Percentiles rank a stretch among this genome's conserved stretches.
These are phyloP conservation scores for Starmerella sp. DNA, from an alignment of 805 yeast genomes.

Conservation along the genomic window DNA sequence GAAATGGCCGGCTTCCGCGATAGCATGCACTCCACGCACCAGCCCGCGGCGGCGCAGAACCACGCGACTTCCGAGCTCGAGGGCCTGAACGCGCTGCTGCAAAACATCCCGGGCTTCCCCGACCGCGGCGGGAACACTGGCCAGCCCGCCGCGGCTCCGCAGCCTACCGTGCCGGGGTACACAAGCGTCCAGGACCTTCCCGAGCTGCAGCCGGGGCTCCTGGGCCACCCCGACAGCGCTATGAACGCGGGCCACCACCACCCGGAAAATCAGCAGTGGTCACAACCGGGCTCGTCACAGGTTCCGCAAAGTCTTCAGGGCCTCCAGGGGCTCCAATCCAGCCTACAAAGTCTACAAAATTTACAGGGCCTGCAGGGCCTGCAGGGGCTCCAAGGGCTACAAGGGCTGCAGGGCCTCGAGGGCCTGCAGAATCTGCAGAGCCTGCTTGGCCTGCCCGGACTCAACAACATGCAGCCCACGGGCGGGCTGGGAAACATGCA, in stretches of 20 bases:
- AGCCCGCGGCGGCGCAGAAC: neutral
- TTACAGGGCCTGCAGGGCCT: constrained; percentile 2
- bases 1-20: constrained; percentile 21
- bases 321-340: neutral
- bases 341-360: neutral
- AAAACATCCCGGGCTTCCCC: neutral
- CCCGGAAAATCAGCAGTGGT: neutral
- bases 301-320: neutral
- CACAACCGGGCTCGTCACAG: neutral
- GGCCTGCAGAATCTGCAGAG: constrained; percentile 6
- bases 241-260: neutral
- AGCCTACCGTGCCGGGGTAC: neutral
- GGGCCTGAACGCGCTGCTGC: neutral
- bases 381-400: constrained; percentile 11
- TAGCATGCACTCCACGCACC: neutral
- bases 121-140: neutral
- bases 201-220: constrained; percentile 5
- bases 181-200: constrained; percentile 3
- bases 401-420: constrained; percentile 12
- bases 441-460: constrained; percentile 13
- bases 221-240: neutral
- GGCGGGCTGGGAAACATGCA: constrained; percentile 15
- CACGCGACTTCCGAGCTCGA: neutral
- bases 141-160: neutral
- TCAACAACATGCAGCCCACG: constrained; percentile 15